A percentile compares a stretch with the other conserved stretches of the same genome.
These are phyloP conservation scores for Cucurbita pepo DNA, from an alignment of 306 rosid genomes.

Conservation along the genomic window DNA sequence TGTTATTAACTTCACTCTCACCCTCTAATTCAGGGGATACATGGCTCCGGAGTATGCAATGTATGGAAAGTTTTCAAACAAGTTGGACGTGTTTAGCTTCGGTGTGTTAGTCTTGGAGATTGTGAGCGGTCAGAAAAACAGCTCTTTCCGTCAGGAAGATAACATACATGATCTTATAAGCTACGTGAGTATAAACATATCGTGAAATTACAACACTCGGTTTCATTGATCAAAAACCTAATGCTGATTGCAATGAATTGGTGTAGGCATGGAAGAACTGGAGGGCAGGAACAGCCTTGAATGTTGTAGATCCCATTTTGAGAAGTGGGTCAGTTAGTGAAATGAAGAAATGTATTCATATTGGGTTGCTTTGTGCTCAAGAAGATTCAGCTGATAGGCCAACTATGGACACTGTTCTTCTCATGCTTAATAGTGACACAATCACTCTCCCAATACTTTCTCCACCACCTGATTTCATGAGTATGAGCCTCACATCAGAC, in stretches of 20 bases:
- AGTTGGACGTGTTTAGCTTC: conserved; percentile 18
- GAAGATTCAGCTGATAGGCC: conserved; percentile 33
- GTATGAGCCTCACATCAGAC: not conserved
- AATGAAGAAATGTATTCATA: conserved; percentile 31
- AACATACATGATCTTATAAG: not conserved
- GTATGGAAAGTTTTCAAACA: conserved; percentile 4
- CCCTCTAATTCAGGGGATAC: conserved; percentile 4
- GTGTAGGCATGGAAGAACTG: conserved; percentile 32
- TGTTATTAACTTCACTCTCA: not conserved
- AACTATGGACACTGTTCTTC: conserved; percentile 27
- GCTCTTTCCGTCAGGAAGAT: not conserved
- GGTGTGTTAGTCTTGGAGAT: conserved; percentile 17
- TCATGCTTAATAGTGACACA: conserved; percentile 28
- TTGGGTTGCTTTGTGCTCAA: conserved; percentile 39
- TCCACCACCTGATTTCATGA: conserved; percentile 17
- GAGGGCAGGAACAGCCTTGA: conserved; percentile 10
- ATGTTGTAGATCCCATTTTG: conserved; percentile 20
- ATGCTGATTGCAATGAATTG: not conserved
- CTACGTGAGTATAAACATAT: conserved; percentile 1
- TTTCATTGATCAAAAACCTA: not conserved
- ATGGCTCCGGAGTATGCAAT: conserved; percentile 22
- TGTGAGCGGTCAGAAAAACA: conserved; percentile 2
- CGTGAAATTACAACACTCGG: not conserved
- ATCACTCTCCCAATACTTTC: conserved; percentile 13
- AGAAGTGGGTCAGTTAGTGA: conserved; percentile 10